Conservation (phyloP, 495 filamentous ascomycete species). For the Pseudoneurospora amorphoporcata region DNA sequence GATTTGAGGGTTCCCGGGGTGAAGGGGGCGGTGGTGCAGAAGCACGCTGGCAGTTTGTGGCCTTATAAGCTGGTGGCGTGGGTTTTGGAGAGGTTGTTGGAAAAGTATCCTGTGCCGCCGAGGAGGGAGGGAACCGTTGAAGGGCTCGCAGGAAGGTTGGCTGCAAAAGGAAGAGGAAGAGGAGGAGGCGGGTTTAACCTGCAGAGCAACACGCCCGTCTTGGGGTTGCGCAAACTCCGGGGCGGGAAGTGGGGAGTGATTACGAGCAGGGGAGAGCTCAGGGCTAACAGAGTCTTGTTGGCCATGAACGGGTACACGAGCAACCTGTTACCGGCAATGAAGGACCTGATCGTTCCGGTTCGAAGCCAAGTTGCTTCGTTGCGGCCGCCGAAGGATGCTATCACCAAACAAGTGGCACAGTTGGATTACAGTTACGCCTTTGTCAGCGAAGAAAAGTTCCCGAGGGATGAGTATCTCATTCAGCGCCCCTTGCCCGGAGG, state of each 20-base stretch:
- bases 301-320: slow-evolving; percentile 74
- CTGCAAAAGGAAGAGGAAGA: not conserved
- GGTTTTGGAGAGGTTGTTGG: slow-evolving; percentile 48
- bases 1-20: slow-evolving; percentile 28
- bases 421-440: slow-evolving; percentile 52
- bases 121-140: not conserved
- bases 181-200: slow-evolving; percentile 43
- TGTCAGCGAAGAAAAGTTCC: slow-evolving; percentile 28
- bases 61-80: slow-evolving; percentile 71
- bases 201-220: slow-evolving; percentile 64
- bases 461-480: slow-evolving; percentile 59
- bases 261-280: slow-evolving; percentile 54
- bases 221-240: not conserved
- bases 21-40: slow-evolving; percentile 36
- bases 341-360: slow-evolving; percentile 65
- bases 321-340: slow-evolving; percentile 56
- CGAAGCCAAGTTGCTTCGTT: slow-evolving; percentile 65
- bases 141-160: not conserved
- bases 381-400: slow-evolving; percentile 27
- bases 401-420: not conserved
- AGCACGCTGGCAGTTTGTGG: slow-evolving; percentile 49
- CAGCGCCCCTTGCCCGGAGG: slow-evolving; percentile 48
- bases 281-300: slow-evolving; percentile 52
- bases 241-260: slow-evolving; percentile 39
- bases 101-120: not conserved